Conservation (phyloP, 2,329 filamentous ascomycete genomes). For the Arthroderma uncinatum region DNA sequence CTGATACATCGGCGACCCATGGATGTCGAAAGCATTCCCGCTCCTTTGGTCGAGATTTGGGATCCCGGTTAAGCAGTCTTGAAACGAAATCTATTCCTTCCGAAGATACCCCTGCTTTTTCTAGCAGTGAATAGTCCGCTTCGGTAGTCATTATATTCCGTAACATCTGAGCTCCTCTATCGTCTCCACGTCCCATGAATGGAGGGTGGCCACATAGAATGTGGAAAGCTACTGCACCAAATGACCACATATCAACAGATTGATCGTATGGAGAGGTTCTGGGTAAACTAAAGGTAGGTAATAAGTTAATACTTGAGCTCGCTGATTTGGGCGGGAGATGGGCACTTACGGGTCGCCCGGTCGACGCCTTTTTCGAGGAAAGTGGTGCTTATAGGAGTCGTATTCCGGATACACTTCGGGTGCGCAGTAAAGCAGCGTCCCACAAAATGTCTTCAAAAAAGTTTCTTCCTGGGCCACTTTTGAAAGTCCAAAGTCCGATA, state of each 20-base stretch:
- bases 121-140: conserved; percentile 56
- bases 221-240: conserved; percentile 84
- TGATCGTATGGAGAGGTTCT: conserved; percentile 65
- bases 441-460: conserved; percentile 91
- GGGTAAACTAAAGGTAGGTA: conserved; percentile 28
- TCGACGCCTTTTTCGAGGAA: conserved; percentile 53
- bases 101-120: conserved; percentile 48
- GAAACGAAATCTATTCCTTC: conserved; percentile 55
- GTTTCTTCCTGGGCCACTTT: conserved; percentile 90
- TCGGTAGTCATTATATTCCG: conserved; percentile 68
- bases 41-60: conserved; percentile 64
- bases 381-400: conserved; percentile 50
- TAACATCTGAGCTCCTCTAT: conserved; percentile 67
- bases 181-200: conserved; percentile 65
- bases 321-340: neutral
- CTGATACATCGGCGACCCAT: conserved; percentile 55
- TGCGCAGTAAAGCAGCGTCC: conserved; percentile 88
- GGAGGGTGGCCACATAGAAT: conserved; percentile 69
- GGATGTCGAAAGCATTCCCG: conserved; percentile 56
- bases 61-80: conserved; percentile 71
- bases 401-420: conserved; percentile 90
- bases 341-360: conserved; percentile 38
- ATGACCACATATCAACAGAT: conserved; percentile 91
- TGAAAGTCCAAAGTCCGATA: conserved; percentile 92
- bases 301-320: conserved; percentile 14